Base-by-base conservation (phyloP, 2,329 filamentous ascomycete species). In the Exophiala lecanii-corni region DNA sequence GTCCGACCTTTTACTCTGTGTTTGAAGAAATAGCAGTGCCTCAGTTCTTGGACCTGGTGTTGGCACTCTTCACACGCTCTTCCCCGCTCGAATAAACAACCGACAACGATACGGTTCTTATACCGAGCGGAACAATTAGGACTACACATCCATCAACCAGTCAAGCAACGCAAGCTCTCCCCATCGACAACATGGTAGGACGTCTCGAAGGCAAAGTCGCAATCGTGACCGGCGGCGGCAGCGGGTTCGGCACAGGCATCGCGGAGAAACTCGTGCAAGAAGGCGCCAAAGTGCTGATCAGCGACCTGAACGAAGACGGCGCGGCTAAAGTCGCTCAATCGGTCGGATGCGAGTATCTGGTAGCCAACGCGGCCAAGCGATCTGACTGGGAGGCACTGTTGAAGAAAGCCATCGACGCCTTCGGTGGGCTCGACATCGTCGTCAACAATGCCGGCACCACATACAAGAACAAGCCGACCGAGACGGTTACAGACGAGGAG, bases 381-480 rank as follows among this genome's bases (percentile, higher is more conserved):
- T 33, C 42, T 3, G 47, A 53, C 21, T 55, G 52, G 52, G 47
- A 53, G 30, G 41, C 50, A 7, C 19, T 73, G n/a, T 71, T 72
- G 53, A 54, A 64, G 28, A 53, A 58, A 2, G 62, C 64, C 7
- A 39, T 69, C 7, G 56, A 60, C 26, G 64, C 71, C 43, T 68
- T 73, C 50, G 67, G 67, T 7, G 59, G 62, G 39, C 60, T 75
- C 34, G 70, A 75, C 50, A 70, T 75, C 43, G 64, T 74, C 3
- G 60, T 74, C 51, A 74, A 74, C 57, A 74, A 70, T 10, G 63
- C 74, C 23, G 71, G 72, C 32, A 73, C 71, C 59, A 69, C 70
- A 21, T 56, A 71, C 33, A 71, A 71, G 5, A 55, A 55, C 40
- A 55, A 65, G 59, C 61, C 66, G 4, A 67, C 71, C 19, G 57